These are phyloP conservation scores for Verticillium zaregamsianum DNA, from an alignment of 2,329 filamentous ascomycete species.

Conservation along the genomic window DNA sequence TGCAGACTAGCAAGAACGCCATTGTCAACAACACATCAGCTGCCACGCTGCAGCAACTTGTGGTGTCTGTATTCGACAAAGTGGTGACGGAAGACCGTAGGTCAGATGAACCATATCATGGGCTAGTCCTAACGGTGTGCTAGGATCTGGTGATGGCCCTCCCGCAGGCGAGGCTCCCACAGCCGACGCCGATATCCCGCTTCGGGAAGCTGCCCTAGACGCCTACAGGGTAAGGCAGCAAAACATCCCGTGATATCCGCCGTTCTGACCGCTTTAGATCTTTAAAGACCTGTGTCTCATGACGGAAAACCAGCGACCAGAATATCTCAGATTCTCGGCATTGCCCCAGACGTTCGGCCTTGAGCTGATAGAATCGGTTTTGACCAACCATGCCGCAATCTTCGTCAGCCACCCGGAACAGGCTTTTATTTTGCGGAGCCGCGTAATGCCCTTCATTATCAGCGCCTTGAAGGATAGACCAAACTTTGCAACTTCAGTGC, in stretches of 20 bases:
- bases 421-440: conserved; percentile 68
- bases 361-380: conserved; percentile 85
- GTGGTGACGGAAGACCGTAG: conserved; percentile 76
- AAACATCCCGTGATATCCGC: not conserved
- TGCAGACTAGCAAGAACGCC: conserved; percentile 87
- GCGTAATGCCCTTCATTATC: conserved; percentile 80
- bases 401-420: conserved; percentile 79
- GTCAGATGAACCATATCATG: conserved; percentile 20
- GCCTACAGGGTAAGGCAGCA: conserved; percentile 61
- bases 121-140: conserved; percentile 11
- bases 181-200: conserved; percentile 58
- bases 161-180: conserved; percentile 64
- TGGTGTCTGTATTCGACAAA: conserved; percentile 91
- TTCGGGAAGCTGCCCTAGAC: conserved; percentile 77
- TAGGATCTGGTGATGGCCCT: conserved; percentile 44
- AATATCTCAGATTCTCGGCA: conserved; percentile 74
- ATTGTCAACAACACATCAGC: conserved; percentile 95
- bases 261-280: conserved; percentile 42
- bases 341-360: conserved; percentile 80
- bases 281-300: conserved; percentile 88
- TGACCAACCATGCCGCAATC: conserved; percentile 79
- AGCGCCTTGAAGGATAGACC: conserved; percentile 72
- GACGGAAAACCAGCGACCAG: conserved; percentile 77
- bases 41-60: conserved; percentile 91
- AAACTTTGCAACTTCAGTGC: conserved; percentile 76